Conservation (phyloP, 2,329 filamentous ascomycete genomes). For the Rugonectria rugulosa region DNA sequence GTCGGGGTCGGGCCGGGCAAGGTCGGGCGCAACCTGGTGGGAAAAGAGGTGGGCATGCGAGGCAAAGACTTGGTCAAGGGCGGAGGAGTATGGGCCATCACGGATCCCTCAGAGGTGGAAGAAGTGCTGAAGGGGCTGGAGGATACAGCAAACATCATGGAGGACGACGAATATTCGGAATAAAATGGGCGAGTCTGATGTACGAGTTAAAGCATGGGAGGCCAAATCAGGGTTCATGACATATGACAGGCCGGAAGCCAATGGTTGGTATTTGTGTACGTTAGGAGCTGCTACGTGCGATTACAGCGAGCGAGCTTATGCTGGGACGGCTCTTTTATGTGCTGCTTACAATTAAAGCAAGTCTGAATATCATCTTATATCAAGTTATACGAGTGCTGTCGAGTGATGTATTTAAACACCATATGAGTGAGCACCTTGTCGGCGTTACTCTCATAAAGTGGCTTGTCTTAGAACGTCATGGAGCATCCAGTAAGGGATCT, state of each 20-base stretch:
- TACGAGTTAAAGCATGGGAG: slow-evolving; percentile 9
- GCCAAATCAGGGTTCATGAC: slow-evolving; percentile 8
- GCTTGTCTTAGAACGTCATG: too few relatives aligned
- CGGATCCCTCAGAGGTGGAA: slow-evolving; percentile 78
- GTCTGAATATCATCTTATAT: too few relatives aligned
- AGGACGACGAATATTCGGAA: slow-evolving; percentile 54
- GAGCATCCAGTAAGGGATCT: too few relatives aligned
- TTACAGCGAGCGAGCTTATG: not conserved
- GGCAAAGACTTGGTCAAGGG: slow-evolving; percentile 81
- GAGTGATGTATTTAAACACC: too few relatives aligned
- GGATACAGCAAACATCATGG: slow-evolving; percentile 64
- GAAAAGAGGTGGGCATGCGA: slow-evolving; percentile 92
- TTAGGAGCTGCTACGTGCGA: slow-evolving; percentile 2
- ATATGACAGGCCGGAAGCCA: slow-evolving; percentile 2
- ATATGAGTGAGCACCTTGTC: too few relatives aligned
- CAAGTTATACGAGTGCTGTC: too few relatives aligned
- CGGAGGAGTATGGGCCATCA: slow-evolving; percentile 92
- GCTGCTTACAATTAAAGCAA: too few relatives aligned
- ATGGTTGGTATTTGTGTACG: slow-evolving; percentile 13
- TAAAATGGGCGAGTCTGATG: slow-evolving; percentile 21
- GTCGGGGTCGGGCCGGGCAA: slow-evolving; percentile 93
- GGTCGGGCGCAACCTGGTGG: slow-evolving; percentile 90
- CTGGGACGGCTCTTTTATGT: too few relatives aligned
- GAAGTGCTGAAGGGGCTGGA: slow-evolving; percentile 71
- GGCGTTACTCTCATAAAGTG: too few relatives aligned